Conservation (phyloP, 805 yeast species). For the Candida chilensis region DNA sequence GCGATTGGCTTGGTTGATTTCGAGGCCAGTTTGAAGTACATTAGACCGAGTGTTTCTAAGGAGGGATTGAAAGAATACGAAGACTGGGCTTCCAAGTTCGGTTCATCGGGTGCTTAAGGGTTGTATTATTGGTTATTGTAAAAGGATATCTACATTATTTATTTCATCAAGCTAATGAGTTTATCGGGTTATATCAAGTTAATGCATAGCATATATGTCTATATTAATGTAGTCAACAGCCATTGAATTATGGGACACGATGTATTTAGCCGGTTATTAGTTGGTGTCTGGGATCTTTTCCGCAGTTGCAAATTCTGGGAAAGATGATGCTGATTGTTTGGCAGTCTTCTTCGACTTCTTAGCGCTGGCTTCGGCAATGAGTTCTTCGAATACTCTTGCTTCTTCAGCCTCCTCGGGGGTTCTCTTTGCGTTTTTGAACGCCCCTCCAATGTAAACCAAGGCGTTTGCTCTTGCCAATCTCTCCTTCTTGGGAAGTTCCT, state of each 20-base stretch:
- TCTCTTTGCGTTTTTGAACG: constrained; percentile 59
- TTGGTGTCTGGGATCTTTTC: no score
- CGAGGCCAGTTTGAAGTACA: constrained; percentile 60
- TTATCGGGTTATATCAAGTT: no score
- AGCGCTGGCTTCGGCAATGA: constrained; percentile 76
- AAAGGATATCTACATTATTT: no score
- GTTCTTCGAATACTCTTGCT: constrained; percentile 82
- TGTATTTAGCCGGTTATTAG: no score
- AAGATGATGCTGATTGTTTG: no score
- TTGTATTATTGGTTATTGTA: no score
- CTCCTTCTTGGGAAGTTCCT: constrained; percentile 45
- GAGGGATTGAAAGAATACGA: constrained; percentile 78
- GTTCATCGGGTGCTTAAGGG: constrained; percentile 72
- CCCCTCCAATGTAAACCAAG: constrained; percentile 58
- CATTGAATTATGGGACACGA: no score
- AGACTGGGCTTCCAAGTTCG: constrained; percentile 81
- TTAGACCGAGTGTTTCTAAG: constrained; percentile 80
- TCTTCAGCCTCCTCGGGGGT: constrained; percentile 89
- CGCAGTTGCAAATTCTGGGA: no score
- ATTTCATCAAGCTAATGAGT: no score
- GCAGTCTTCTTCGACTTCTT: constrained; percentile 29
- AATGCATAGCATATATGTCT: no score
- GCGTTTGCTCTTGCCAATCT: constrained; percentile 76
- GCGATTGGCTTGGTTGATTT: constrained; percentile 72
- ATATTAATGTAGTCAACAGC: no score